phyloP scores from a whole-genome alignment of 805 yeast genomes.

The Metahyphopichia silvanorum region DNA sequence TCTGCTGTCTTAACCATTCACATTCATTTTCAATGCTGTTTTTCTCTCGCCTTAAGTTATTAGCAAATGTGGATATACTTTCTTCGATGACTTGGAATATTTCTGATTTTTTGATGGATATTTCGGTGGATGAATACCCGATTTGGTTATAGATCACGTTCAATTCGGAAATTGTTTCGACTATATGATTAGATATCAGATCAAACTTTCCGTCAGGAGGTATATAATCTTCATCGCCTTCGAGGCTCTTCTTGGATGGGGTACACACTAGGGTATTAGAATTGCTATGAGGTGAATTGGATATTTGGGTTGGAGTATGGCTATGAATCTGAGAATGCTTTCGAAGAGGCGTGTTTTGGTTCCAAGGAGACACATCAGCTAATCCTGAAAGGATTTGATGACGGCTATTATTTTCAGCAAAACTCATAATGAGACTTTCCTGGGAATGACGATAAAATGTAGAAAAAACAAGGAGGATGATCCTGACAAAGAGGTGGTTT shows the following conservation, averaged over 20 bases:
- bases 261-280: too few species aligned
- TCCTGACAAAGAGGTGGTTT: too few species aligned
- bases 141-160: slow-evolving; percentile 47
- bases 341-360: neutral
- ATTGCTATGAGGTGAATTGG: too few species aligned
- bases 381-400: slow-evolving; percentile 4
- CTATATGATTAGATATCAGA: slow-evolving; percentile 30
- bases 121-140: slow-evolving; percentile 53
- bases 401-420: slow-evolving; percentile 8
- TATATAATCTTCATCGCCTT: neutral
- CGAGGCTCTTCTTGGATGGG: neutral
- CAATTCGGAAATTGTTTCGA: slow-evolving; percentile 37
- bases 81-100: slow-evolving; percentile 49
- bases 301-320: too few species aligned
- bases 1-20: slow-evolving; percentile 44
- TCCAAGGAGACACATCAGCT: neutral
- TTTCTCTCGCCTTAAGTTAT: slow-evolving; percentile 32
- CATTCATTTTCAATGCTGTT: slow-evolving; percentile 38
- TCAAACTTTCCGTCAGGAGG: slow-evolving; percentile 26
- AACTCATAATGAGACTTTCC: slow-evolving; percentile 9
- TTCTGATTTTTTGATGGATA: slow-evolving; percentile 44
- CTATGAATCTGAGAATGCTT: too few species aligned
- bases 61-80: slow-evolving; percentile 42
- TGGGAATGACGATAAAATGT: too few species aligned
- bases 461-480: too few species aligned